A percentile compares a stretch with the other conserved stretches of the same genome.
Evolutionary conservation across 495 filamentous ascomycete species (phyloP).

Genomic region (Antarctomyces pellizariae): DNA sequence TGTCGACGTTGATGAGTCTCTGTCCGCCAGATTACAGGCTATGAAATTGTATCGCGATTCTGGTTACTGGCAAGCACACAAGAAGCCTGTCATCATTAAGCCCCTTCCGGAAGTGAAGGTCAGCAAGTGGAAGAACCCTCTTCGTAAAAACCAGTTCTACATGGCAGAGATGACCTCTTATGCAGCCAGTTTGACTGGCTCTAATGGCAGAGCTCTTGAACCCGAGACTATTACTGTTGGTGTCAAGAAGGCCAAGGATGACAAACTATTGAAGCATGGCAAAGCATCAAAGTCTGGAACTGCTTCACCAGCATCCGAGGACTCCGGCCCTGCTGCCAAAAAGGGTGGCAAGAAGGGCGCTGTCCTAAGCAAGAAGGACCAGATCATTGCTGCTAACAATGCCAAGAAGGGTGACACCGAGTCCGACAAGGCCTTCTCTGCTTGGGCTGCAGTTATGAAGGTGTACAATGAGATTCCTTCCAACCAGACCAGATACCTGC

Average conservation of each 20-base stretch:
- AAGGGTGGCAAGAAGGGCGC: conserved; percentile 17
- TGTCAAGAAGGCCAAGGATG: conserved; percentile 11
- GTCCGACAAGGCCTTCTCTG: conserved; percentile 13
- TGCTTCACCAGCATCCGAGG: conserved; percentile 1
- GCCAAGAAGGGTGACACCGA: conserved; percentile 14
- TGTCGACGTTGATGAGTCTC: conserved; percentile 15
- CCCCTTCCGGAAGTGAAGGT: conserved; percentile 6
- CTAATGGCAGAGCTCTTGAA: conserved; percentile 34
- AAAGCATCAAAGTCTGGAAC: conserved; percentile 6
- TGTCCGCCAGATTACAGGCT: conserved; percentile 6
- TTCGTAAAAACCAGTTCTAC: conserved; percentile 22
- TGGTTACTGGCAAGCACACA: conserved; percentile 41
- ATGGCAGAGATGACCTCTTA: conserved; percentile 42
- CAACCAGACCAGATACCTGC: conserved; percentile 13
- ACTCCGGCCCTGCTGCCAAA: conserved; percentile 9
- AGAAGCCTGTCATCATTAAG: conserved; percentile 24
- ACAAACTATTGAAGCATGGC: conserved; percentile 12
- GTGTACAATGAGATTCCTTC: conserved; percentile 11
- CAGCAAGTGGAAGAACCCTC: conserved; percentile 13
- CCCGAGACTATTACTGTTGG: conserved; percentile 32
- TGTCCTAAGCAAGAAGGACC: conserved; percentile 11
- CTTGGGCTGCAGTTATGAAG: conserved; percentile 14
- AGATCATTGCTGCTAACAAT: conserved; percentile 15
- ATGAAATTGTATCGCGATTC: conserved; percentile 29
- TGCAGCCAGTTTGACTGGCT: conserved; percentile 44